Evolutionary conservation across 306 rosid species (phyloP).

Genomic region (Boehmeria nivea): DNA sequence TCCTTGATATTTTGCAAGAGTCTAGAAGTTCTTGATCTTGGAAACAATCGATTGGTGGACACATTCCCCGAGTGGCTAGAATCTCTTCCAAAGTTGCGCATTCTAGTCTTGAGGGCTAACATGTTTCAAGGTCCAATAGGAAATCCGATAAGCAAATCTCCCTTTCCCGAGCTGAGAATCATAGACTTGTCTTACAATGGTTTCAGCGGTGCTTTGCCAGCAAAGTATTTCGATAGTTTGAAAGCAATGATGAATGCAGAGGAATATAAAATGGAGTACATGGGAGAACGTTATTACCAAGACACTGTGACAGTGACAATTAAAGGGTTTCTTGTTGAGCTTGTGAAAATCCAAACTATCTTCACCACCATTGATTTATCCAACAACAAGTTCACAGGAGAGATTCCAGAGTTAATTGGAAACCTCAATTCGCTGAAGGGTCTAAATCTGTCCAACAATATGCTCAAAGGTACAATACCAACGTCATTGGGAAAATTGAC

Average conservation of each 20-base stretch:
- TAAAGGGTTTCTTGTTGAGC: not conserved
- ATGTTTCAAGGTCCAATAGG: not conserved
- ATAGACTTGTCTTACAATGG: not conserved
- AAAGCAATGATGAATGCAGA: not conserved
- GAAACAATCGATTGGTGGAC: not conserved
- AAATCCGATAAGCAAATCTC: not conserved
- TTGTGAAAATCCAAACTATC: not conserved
- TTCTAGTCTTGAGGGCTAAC: constrained; percentile 4
- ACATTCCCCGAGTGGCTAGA: not conserved
- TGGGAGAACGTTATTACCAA: not conserved
- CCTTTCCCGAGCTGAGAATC: not conserved
- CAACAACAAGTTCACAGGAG: not conserved
- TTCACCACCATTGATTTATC: not conserved
- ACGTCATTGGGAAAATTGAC: not conserved
- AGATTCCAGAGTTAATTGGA: not conserved
- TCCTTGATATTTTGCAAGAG: not conserved
- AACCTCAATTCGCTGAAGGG: not conserved
- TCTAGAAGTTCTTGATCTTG: constrained; percentile 2
- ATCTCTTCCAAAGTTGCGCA: not conserved
- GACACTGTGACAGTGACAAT: not conserved
- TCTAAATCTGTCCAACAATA: not conserved
- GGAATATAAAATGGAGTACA: not conserved
- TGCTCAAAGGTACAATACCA: not conserved
- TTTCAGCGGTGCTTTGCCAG: constrained; percentile 4
- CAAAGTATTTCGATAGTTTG: not conserved